phyloP scores from a whole-genome alignment of 2,329 filamentous ascomycete species.

The Rhytidhysteron rufulum region DNA sequence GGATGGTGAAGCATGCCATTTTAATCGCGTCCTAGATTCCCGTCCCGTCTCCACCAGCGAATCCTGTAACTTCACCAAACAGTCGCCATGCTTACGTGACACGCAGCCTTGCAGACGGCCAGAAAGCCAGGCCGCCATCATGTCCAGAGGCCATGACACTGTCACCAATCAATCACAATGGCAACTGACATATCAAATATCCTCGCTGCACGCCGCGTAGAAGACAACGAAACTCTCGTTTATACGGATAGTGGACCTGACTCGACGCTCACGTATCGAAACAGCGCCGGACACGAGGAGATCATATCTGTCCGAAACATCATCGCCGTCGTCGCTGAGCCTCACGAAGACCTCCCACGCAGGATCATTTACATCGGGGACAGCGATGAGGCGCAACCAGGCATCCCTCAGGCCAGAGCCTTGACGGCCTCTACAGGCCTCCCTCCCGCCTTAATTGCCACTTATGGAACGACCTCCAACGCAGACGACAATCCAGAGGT shows the following conservation, averaged over 20 bases:
- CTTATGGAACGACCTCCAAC: not conserved
- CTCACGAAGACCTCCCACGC: not conserved
- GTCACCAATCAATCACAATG: not conserved
- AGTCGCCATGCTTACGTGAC: no score
- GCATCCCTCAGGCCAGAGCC: not conserved
- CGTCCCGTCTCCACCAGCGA: no score
- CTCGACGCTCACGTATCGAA: not conserved
- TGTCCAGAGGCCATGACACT: no score
- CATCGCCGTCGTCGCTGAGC: conserved; percentile 14
- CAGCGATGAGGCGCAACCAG: not conserved
- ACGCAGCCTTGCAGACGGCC: no score
- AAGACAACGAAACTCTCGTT: not conserved
- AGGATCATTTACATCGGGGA: not conserved
- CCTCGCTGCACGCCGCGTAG: not conserved
- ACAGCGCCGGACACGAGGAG: conserved; percentile 11
- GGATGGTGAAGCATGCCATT: no score
- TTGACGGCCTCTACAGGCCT: not conserved
- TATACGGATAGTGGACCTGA: not conserved
- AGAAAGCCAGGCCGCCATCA: no score
- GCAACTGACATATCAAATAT: not conserved
- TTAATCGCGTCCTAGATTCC: no score
- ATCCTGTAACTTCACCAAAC: no score
- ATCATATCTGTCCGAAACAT: conserved; percentile 15
- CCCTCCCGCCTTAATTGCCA: not conserved
- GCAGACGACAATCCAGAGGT: conserved; percentile 17